Percentiles rank a stretch among this genome's conserved stretches.
These are phyloP conservation scores for Sedum album DNA, from an alignment of 164 flowering plant genomes.

Conservation along the genomic window DNA sequence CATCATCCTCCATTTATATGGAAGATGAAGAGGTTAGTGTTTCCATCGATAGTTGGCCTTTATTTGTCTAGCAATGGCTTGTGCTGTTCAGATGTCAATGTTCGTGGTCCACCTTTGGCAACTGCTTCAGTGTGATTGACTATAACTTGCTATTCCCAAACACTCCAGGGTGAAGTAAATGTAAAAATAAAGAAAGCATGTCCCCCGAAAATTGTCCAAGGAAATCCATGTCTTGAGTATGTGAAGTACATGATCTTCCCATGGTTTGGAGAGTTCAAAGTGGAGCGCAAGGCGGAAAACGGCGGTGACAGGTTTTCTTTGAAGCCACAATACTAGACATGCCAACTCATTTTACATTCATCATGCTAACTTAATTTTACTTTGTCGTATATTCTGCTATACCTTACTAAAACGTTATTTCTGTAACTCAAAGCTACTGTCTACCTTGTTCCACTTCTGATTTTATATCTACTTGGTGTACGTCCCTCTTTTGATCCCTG, in stretches of 20 bases:
- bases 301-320: conserved; percentile 59
- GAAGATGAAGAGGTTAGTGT: conserved; percentile 87
- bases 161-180: conserved; percentile 71
- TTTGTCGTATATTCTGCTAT: neutral
- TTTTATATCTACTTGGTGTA: neutral
- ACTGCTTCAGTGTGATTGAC: neutral
- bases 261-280: conserved; percentile 53
- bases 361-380: neutral
- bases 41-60: neutral
- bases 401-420: neutral
- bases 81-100: neutral
- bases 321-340: neutral
- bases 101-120: neutral
- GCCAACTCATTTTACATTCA: too few species aligned
- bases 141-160: neutral
- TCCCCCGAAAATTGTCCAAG: conserved; percentile 55
- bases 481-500: neutral
- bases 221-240: conserved; percentile 69
- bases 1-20: conserved; percentile 87
- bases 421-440: too few species aligned
- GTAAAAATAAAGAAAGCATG: conserved; percentile 91
- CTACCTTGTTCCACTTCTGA: too few species aligned
- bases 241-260: conserved; percentile 51
- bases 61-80: neutral
- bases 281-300: conserved; percentile 38